phyloP scores from a whole-genome alignment of 192 early-diverging fungal genomes.

The Funneliformis mosseae region DNA sequence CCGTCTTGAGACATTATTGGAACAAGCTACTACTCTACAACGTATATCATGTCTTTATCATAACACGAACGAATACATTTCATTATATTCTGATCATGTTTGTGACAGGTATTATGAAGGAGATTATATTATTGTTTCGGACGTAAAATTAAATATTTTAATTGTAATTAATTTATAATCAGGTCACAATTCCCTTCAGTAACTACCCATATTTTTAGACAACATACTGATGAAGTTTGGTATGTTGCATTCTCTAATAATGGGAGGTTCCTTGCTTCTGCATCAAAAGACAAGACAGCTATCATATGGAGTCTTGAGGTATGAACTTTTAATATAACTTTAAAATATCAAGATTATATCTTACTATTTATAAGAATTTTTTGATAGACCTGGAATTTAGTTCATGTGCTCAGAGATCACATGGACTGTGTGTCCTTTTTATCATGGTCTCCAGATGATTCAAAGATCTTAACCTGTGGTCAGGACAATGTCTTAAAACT shows the following conservation, averaged over 20 bases:
- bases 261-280: slow-evolving; percentile 87
- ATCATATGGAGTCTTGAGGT: slow-evolving; percentile 87
- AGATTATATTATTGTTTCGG: slow-evolving; percentile 14
- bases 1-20: slow-evolving; percentile 81
- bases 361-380: not conserved
- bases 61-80: slow-evolving; percentile 54
- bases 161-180: no score
- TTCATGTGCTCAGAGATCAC: slow-evolving; percentile 66
- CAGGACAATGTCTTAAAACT: slow-evolving; percentile 78
- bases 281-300: slow-evolving; percentile 83
- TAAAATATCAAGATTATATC: not conserved
- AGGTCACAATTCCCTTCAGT: slow-evolving; percentile 57
- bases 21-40: slow-evolving; percentile 80
- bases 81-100: slow-evolving; percentile 71
- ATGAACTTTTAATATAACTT: slow-evolving; percentile 22
- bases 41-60: slow-evolving; percentile 84
- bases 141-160: no score
- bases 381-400: slow-evolving; percentile 57
- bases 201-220: slow-evolving; percentile 61
- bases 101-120: slow-evolving; percentile 65
- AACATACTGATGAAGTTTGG: slow-evolving; percentile 96
- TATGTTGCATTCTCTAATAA: slow-evolving; percentile 89
- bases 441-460: slow-evolving; percentile 90
- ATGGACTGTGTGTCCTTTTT: slow-evolving; percentile 75
- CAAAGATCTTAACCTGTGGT: slow-evolving; percentile 74